phyloP scores from a whole-genome alignment of 805 yeast genomes.

The Candida pseudoglaebosa region DNA sequence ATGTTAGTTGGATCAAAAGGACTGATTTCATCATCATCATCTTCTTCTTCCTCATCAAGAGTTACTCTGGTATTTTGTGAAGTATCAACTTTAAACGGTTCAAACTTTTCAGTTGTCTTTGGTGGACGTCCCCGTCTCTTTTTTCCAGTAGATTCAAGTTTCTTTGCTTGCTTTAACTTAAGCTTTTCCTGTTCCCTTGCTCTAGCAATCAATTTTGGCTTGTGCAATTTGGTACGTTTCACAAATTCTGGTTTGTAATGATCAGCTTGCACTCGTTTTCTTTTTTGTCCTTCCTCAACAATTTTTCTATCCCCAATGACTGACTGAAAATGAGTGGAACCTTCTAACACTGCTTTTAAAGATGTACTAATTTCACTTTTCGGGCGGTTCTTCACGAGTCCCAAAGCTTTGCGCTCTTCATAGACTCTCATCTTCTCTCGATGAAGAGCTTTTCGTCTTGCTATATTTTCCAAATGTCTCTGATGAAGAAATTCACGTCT shows the following conservation, averaged over 20 bases:
- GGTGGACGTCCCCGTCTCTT: neutral
- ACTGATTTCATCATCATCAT: conserved; percentile 28
- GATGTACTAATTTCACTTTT: conserved; percentile 2
- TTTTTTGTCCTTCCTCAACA: conserved; percentile 30
- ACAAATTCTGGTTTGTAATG: conserved; percentile 24
- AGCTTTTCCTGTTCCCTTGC: conserved; percentile 12
- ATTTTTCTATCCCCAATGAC: conserved; percentile 33
- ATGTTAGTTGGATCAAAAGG: conserved; percentile 39
- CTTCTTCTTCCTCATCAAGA: conserved; percentile 13
- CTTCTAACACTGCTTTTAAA: conserved; percentile 14
- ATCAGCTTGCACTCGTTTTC: conserved; percentile 26
- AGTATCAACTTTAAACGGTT: neutral
- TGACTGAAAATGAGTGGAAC: conserved; percentile 36
- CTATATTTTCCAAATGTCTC: neutral
- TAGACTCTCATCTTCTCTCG: neutral
- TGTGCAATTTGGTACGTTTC: conserved; percentile 5
- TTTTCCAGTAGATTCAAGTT: conserved; percentile 3
- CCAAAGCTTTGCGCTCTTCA: conserved; percentile 4
- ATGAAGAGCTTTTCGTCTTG: conserved; percentile 4
- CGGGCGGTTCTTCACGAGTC: neutral
- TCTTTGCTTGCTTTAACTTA: conserved; percentile 8
- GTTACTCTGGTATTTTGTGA: neutral
- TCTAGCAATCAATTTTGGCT: conserved; percentile 9
- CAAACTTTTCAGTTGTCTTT: conserved; percentile 8
- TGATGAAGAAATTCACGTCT: conserved; percentile 5